phyloP scores from a whole-genome alignment of 1,284 basidiomycete species.

The Sanghuangporus weigelae region DNA sequence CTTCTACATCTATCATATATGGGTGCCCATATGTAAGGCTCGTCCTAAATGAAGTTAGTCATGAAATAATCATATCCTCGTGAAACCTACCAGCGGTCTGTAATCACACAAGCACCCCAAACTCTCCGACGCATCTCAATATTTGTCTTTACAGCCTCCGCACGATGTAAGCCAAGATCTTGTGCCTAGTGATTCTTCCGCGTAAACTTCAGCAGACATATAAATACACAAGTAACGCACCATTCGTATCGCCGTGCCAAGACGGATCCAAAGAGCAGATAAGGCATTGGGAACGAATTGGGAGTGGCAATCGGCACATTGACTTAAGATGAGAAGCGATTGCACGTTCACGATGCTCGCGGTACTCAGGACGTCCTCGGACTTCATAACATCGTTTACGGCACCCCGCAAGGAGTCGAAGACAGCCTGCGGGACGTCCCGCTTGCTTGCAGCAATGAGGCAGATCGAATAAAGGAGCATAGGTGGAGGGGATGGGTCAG shows the following conservation, averaged over 20 bases:
- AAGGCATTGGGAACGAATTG: slow-evolving; percentile 72
- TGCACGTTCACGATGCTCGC: slow-evolving; percentile 87
- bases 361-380: slow-evolving; percentile 86
- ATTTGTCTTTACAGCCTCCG: slow-evolving; percentile 71
- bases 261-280: slow-evolving; percentile 71
- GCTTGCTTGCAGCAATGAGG: slow-evolving; percentile 80
- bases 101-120: slow-evolving; percentile 89
- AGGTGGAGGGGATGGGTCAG: slow-evolving; percentile 63
- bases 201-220: neutral
- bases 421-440: slow-evolving; percentile 77
- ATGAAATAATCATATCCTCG: neutral
- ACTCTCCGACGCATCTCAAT: slow-evolving; percentile 81
- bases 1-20: slow-evolving; percentile 87
- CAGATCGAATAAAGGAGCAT: slow-evolving; percentile 91
- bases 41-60: slow-evolving; percentile 41
- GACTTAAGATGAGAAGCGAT: slow-evolving; percentile 77
- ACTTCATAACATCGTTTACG: slow-evolving; percentile 82
- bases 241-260: slow-evolving; percentile 82
- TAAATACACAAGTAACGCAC: slow-evolving; percentile 35
- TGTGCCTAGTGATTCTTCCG: slow-evolving; percentile 59
- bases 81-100: slow-evolving; percentile 75
- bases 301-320: slow-evolving; percentile 77
- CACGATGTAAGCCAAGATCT: slow-evolving; percentile 87
- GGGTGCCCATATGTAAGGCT: slow-evolving; percentile 81
- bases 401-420: slow-evolving; percentile 82